Evolutionary conservation across 2,329 filamentous ascomycete species (phyloP).

Genomic region (Aspergillus transmontanensis): DNA sequence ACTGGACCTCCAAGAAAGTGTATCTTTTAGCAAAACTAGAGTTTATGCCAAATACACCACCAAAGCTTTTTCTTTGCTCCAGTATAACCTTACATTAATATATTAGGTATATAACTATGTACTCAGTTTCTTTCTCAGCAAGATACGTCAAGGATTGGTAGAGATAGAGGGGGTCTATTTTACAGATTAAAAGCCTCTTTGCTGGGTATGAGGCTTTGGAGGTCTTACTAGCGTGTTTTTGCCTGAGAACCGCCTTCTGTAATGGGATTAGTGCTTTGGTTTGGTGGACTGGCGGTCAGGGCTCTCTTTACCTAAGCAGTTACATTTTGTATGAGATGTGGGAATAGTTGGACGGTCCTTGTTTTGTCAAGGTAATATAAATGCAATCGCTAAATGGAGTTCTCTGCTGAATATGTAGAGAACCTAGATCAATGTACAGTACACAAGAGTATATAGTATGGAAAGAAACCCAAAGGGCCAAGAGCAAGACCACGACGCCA

Average conservation of each 20-base stretch:
- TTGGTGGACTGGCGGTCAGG: no score
- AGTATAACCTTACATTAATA: not conserved
- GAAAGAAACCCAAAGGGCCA: not conserved
- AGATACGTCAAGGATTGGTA: no score
- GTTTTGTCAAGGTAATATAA: not conserved
- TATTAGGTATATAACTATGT: not conserved
- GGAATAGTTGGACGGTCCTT: not conserved
- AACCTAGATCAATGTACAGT: not conserved
- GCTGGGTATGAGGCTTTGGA: no score
- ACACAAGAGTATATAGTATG: not conserved
- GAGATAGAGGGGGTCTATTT: no score
- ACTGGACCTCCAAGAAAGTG: not conserved
- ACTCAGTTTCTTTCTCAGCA: not conserved
- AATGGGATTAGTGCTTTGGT: no score
- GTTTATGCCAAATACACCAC: no score
- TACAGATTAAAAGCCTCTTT: no score
- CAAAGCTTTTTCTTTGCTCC: no score
- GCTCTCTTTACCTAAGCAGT: no score
- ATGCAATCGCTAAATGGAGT: not conserved
- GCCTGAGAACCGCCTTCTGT: no score
- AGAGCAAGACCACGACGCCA: not conserved
- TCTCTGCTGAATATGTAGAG: not conserved
- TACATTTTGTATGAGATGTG: not conserved
- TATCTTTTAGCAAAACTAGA: not conserved
- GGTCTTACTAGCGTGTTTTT: no score